Evolutionary conservation across 140 eudicot species (phyloP).

Genomic region (Stevia rebaudiana): DNA sequence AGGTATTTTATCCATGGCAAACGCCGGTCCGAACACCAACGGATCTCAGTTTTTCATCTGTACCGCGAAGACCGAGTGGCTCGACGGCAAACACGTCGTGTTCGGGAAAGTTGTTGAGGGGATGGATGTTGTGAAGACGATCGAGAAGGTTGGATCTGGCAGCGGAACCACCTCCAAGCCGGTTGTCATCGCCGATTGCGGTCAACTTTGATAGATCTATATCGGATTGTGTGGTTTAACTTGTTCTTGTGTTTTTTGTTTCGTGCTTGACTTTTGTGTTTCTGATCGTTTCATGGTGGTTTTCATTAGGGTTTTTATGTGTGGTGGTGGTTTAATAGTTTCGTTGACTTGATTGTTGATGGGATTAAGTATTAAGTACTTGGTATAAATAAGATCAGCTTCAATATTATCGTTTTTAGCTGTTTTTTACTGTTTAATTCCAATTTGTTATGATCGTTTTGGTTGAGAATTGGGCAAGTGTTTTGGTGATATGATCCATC

Average conservation of each 20-base stretch:
- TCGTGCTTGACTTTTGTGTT: background rate
- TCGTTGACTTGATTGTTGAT: slow-evolving; percentile 24
- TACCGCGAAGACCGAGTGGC: slow-evolving; percentile 60
- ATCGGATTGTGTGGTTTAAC: background rate
- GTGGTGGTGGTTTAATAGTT: background rate
- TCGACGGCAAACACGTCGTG: slow-evolving; percentile 62
- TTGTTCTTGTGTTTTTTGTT: background rate
- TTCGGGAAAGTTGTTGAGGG: slow-evolving; percentile 56
- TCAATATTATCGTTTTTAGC: background rate
- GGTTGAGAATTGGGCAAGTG: background rate
- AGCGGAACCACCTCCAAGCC: slow-evolving; percentile 39
- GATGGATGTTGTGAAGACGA: slow-evolving; percentile 46
- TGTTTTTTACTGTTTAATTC: background rate
- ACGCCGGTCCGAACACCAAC: slow-evolving; percentile 57
- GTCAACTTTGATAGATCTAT: slow-evolving; percentile 26
- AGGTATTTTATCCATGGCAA: slow-evolving; percentile 63
- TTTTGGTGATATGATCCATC: too few species aligned
- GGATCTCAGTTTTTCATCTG: slow-evolving; percentile 71
- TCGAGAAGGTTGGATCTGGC: slow-evolving; percentile 58
- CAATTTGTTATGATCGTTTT: background rate
- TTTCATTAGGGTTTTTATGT: slow-evolving; percentile 8
- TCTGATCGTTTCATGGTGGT: background rate
- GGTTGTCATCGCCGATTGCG: slow-evolving; percentile 43
- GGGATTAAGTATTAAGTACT: background rate
- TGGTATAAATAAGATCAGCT: slow-evolving; percentile 27